Conservation (phyloP, 2,329 filamentous ascomycete species). For the Fusarium globosum region DNA sequence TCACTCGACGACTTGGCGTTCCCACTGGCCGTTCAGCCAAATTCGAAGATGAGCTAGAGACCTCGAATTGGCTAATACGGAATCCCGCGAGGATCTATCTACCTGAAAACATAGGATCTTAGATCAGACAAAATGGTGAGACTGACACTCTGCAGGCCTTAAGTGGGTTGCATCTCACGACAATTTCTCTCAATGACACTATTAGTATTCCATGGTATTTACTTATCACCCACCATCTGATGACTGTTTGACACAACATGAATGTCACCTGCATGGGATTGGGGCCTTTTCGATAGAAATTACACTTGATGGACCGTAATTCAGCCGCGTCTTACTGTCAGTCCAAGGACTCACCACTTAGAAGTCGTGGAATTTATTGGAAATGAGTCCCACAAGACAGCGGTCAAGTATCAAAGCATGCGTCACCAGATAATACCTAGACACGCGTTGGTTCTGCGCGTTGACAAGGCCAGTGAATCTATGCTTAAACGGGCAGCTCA, state of each 20-base stretch:
- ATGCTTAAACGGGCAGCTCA: slow-evolving; percentile 39
- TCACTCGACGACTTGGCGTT: not conserved
- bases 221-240: not conserved
- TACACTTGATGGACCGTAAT: not conserved
- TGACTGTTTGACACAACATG: not conserved
- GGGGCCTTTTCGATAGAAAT: not conserved
- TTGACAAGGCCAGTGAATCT: slow-evolving; percentile 3
- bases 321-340: not conserved
- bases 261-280: not conserved
- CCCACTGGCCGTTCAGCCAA: not conserved
- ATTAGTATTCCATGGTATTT: too few species aligned
- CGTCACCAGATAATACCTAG: slow-evolving; percentile 16
- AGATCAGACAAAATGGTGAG: not conserved
- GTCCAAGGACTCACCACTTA: not conserved
- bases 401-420: not conserved
- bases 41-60: not conserved
- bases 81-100: not conserved
- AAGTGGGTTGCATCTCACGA: not conserved
- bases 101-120: not conserved
- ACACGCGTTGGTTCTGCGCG: slow-evolving; percentile 15
- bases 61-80: not conserved
- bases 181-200: not conserved
- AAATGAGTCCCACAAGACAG: not conserved
- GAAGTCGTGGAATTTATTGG: not conserved
- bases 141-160: not conserved